Evolutionary conservation across 441 rosid genomes (phyloP), one percentile per base, ranked within the genome.

Genomic region (Viola pubescens): DNA sequence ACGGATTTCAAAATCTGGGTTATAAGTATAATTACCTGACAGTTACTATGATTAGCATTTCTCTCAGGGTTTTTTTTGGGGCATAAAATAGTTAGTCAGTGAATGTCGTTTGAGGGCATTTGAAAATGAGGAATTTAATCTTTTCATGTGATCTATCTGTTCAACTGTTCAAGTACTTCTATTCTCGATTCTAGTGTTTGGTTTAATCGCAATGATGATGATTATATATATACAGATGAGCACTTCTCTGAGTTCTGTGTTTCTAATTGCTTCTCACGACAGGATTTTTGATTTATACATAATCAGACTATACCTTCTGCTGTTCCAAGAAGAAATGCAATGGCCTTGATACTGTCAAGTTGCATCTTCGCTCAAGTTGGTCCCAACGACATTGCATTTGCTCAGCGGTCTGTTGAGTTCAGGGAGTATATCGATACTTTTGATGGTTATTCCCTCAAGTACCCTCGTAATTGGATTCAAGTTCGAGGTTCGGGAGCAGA

Each of bases 401-500:
- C 91, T 65, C 74, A 70, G 59, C 72, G 73, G 0, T 73, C 82
- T 41, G 70, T 80, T 52, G 82, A 68, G 19, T 82, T 87, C 63
- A 73, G 87, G 68, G 98, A 92, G 67, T 82, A 85, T 77, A 85
- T 89, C 0, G 98, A 91, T 61, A 79, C 83, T 7, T 91, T 92
- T 60, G 98, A 92, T 75, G 97, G 97, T 14, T 92, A 92, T 69
- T 85, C 98, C 0, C 82, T 91, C 73, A 77, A 79, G 73, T 89
- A 89, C 73, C 98, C 97, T 53, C 79, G 77, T 69, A 92, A 84
- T 55, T 87, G 98, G 98, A 84, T 89, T 58, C 97, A 85, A 69
- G 97, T 92, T 19, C 76, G 85, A 63, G 98, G 95, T 12, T 89
- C 94, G 0, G 98, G 97, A 5, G 98, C 98, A 2, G 97, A 92